A percentile compares a stretch with the other conserved stretches of the same genome.
phyloP scores from a whole-genome alignment of 805 yeast species.

The Jamesozyma piceae region DNA sequence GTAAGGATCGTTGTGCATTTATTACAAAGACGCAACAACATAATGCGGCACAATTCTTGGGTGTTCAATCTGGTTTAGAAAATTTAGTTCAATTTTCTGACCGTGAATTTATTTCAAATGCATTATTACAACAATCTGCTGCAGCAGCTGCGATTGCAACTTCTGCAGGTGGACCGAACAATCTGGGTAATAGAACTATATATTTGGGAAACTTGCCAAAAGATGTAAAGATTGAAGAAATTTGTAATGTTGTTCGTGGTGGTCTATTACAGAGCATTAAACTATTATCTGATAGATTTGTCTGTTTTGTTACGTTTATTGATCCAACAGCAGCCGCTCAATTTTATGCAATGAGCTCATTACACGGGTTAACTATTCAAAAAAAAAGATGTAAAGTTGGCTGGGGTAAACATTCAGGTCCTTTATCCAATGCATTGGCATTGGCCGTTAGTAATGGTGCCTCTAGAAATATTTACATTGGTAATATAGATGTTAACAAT shows the following conservation, averaged over 20 bases:
- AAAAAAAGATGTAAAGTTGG: slow-evolving; percentile 84
- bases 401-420: slow-evolving; percentile 97
- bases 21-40: slow-evolving; percentile 93
- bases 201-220: slow-evolving; percentile 86
- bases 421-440: slow-evolving; percentile 75
- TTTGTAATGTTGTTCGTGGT: slow-evolving; percentile 93
- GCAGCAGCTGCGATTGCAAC: slow-evolving; percentile 98
- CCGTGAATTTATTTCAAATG: slow-evolving; percentile 49
- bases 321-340: slow-evolving; percentile 98
- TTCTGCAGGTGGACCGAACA: slow-evolving; percentile 85
- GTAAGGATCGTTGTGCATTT: slow-evolving; percentile 91
- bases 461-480: slow-evolving; percentile 84
- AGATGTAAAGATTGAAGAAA: slow-evolving; percentile 80
- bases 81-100: slow-evolving; percentile 65
- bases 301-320: slow-evolving; percentile 88
- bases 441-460: slow-evolving; percentile 92
- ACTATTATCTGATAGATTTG: slow-evolving; percentile 74
- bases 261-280: slow-evolving; percentile 82
- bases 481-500: slow-evolving; percentile 43
- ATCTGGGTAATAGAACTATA: slow-evolving; percentile 87
- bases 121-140: slow-evolving; percentile 84
- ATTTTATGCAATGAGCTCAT: slow-evolving; percentile 86
- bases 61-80: slow-evolving; percentile 77
- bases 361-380: slow-evolving; percentile 81
- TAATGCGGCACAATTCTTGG: slow-evolving; percentile 90